Base-by-base conservation (phyloP, 768 basidiomycete species). In the Lactarius tabidus region DNA sequence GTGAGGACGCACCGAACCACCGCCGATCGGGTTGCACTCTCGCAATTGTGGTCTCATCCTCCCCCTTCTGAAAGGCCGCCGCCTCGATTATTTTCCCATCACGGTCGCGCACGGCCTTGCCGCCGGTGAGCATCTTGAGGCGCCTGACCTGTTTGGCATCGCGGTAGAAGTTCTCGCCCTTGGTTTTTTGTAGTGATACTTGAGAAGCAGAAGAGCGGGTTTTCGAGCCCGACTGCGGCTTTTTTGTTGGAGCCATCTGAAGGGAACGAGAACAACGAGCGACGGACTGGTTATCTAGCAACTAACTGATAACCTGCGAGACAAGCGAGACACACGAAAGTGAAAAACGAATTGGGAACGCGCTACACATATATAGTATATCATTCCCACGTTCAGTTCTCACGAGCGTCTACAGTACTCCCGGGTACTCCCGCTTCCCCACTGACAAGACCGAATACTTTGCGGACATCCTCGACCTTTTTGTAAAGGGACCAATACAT, bases 121-220 rank as follows among this genome's bases (percentile, higher is more conserved):
- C 94, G 66, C 95, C 90, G 64, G 83, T 91, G 71, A 97, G 84
- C 89, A 99, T 90, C 81, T 97, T 98, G 61, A 95, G 84, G 66
- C 89, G 81, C 35, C 81, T 79, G 41, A 87, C 93, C 72, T 86
- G 81, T 75, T 98, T 98, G 52, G 93, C 95, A 89, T 95, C 86
- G 76, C 95, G 91, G 79, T 97, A 99, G 80, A 98, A 98, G 76
- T 96, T 99, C 80, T 97, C 94, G 73, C 95, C 95, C 74, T 93
- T 94, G 69, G 90, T 84, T 75, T 81, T 88, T 69, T 85, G 84
- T 52, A 91, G 79, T 5, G 84, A 79, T 1, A 83, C 69, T 18
- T 81, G 79, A n/a, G 84, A 81, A 23, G 70, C 17, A 14, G 77
- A 76, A 26, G 78, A 78, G 20, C 78, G 78, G 15, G 69, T 68